Evolutionary conservation across 768 basidiomycete genomes (phyloP), one percentile per base, ranked within the genome.

Genomic region (Lactarius deliciosus): DNA sequence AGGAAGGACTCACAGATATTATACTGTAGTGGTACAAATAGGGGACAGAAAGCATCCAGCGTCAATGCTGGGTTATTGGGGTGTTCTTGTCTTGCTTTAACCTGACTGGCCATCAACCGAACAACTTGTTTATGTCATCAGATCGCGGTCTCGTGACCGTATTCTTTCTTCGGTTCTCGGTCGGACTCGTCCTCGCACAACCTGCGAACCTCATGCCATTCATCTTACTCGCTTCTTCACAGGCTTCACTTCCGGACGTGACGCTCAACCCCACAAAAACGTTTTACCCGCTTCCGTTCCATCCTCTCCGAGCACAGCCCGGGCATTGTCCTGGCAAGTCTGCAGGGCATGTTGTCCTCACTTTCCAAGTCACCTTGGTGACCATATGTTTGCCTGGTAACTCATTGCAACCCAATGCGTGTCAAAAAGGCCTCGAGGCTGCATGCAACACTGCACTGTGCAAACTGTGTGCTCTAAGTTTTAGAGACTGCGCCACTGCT

Each of bases 61-160:
- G 47, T 32, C 34, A 50, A 60, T 50, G 56, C 57, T 32, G 50
- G 34, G 30, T 34, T 30, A 5, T 54, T 13, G 28, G 28, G 25
- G 41, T 32, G 53, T 40, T n/a, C 16, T 53, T n/a, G 32, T 57
- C 10, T 41, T 16, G 28, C 61, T 28, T 43, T 6, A 11, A 7
- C 20, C 16, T 30, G 8, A 32, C 32, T 57, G 60, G 9, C 13
- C 47, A 63, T 63, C 56, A 56, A 56, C 56, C 62, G 50, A 13
- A 60, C 66, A 61, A 68, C 58, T 25, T 56, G 58, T 36, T 68
- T 63, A 68, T 25, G 20, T 68, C 54, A 68, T 36, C 36, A 57
- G 66, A 64, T 64, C 66, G 66, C 66, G 66, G 54, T 68, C 66
- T 38, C 62, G 66, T 68, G 66, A 68, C 63, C 25, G 25, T 36